These are phyloP conservation scores for Phytophthora syringae DNA, from an alignment of 352 stramenopile genomes.

Conservation along the genomic window DNA sequence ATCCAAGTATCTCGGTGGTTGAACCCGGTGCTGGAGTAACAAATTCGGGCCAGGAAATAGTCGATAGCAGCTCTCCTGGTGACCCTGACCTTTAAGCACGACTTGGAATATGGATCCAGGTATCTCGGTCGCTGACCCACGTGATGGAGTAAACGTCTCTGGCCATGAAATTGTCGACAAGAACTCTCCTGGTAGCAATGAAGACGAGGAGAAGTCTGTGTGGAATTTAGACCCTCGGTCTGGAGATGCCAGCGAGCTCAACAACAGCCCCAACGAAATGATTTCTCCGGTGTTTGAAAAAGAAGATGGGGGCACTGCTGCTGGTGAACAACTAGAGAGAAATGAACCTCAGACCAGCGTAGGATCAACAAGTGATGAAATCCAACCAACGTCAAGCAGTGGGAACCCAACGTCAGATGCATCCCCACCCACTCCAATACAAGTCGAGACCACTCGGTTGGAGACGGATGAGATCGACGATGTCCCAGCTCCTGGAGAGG, in stretches of 20 bases:
- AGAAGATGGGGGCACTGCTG: background rate
- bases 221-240: conserved; percentile 30
- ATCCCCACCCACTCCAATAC: background rate
- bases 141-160: no score
- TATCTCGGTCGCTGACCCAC: background rate
- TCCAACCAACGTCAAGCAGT: background rate
- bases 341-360: background rate
- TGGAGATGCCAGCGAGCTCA: conserved; percentile 16
- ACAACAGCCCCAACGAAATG: background rate
- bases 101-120: conserved; percentile 27
- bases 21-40: no score
- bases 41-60: background rate
- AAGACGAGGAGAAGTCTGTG: background rate
- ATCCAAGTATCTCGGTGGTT: conserved; percentile 1
- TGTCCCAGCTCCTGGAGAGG: background rate
- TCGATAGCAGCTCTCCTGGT: background rate
- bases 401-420: background rate
- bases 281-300: background rate
- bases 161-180: background rate
- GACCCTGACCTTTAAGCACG: background rate
- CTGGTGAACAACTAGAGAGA: background rate
- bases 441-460: background rate
- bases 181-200: background rate
- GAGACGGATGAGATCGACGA: background rate
- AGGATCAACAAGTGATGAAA: background rate